Evolutionary conservation across 2,329 filamentous ascomycete species (phyloP).

Genomic region (Drechslera avenae): DNA sequence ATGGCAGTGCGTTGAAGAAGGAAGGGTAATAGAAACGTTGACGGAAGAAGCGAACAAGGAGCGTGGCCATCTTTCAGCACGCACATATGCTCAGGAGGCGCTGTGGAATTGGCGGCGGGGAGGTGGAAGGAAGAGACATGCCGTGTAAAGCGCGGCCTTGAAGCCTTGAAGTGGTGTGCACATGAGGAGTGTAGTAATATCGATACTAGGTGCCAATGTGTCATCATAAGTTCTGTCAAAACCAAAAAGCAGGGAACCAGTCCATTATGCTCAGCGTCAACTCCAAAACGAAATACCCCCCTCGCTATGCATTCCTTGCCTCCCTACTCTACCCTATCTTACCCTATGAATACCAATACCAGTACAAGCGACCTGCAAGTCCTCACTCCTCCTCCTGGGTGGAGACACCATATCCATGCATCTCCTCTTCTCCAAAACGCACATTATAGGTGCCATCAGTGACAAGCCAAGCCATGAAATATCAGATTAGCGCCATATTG

Average conservation of each 20-base stretch:
- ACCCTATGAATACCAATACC: neutral
- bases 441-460: neutral
- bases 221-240: too few species aligned
- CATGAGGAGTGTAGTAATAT: too few species aligned
- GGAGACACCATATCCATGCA: neutral
- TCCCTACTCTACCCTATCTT: neutral
- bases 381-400: neutral
- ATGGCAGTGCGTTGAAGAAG: slow-evolving; percentile 80
- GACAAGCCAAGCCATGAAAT: neutral
- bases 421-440: neutral
- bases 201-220: too few species aligned
- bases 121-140: slow-evolving; percentile 64
- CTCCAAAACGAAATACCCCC: neutral
- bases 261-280: too few species aligned
- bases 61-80: slow-evolving; percentile 76
- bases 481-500: neutral
- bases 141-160: slow-evolving; percentile 37
- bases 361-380: neutral
- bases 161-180: too few species aligned
- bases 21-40: slow-evolving; percentile 76
- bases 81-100: slow-evolving; percentile 85
- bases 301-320: neutral
- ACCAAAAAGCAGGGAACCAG: too few species aligned
- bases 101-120: slow-evolving; percentile 86
- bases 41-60: slow-evolving; percentile 73